Evolutionary conservation across 805 yeast species (phyloP).

Genomic region (Candida endomychidarum): DNA sequence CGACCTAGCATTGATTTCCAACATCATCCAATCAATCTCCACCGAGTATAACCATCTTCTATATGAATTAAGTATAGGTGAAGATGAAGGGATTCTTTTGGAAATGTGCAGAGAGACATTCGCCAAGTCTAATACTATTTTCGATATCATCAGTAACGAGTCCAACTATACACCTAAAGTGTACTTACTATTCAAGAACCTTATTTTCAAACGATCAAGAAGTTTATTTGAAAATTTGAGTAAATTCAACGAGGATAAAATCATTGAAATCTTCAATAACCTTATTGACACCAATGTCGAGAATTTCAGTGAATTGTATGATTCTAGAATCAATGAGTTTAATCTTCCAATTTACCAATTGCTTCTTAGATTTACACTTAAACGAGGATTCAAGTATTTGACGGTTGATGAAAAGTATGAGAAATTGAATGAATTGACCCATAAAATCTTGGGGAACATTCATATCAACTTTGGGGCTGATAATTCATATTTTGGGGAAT

Average conservation of each 20-base stretch:
- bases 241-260: constrained; percentile 17
- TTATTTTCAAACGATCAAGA: constrained; percentile 20
- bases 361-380: constrained; percentile 22
- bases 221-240: constrained; percentile 23
- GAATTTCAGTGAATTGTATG: constrained; percentile 17
- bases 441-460: constrained; percentile 19
- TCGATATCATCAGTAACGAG: constrained; percentile 10
- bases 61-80: constrained; percentile 11
- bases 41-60: constrained; percentile 7
- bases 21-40: constrained; percentile 3
- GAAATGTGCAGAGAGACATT: constrained; percentile 9
- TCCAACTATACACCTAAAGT: neutral
- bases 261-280: constrained; percentile 20
- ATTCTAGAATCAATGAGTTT: constrained; percentile 27
- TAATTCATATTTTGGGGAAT: constrained; percentile 42
- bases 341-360: constrained; percentile 35
- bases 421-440: constrained; percentile 17
- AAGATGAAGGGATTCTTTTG: constrained; percentile 8
- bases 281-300: constrained; percentile 11
- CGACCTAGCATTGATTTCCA: constrained; percentile 4
- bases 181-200: constrained; percentile 5
- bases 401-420: constrained; percentile 12
- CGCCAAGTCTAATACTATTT: constrained; percentile 7
- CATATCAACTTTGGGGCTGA: constrained; percentile 26
- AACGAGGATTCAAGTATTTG: constrained; percentile 15